phyloP scores from a whole-genome alignment of 2,329 filamentous ascomycete species.

The Nemania bipapillata region DNA sequence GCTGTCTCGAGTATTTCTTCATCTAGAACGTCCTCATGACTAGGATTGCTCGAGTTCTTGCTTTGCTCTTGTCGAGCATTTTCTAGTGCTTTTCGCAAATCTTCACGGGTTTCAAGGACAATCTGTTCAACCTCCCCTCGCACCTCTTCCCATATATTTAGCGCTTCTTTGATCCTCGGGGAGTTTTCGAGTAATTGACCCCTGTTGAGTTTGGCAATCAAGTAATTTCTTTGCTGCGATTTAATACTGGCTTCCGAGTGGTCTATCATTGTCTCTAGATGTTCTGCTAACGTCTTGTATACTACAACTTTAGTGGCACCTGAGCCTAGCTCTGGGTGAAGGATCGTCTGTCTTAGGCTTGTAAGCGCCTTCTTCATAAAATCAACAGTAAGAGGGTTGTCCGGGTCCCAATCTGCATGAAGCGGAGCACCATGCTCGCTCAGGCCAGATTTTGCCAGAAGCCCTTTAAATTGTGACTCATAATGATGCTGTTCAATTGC shows the following conservation, averaged over 20 bases:
- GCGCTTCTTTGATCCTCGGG: conserved; percentile 72
- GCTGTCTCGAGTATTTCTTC: conserved; percentile 44
- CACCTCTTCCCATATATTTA: conserved; percentile 74
- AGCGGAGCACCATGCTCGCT: conserved; percentile 71
- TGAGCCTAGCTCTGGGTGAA: conserved; percentile 84
- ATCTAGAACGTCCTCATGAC: conserved; percentile 42
- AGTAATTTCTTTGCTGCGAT: conserved; percentile 73
- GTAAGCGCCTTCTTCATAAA: conserved; percentile 83
- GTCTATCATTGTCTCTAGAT: conserved; percentile 91
- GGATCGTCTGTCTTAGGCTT: conserved; percentile 80
- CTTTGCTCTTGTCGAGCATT: conserved; percentile 50
- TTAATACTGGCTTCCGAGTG: conserved; percentile 76
- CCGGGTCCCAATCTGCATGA: conserved; percentile 70
- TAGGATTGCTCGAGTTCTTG: conserved; percentile 33
- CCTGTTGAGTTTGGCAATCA: conserved; percentile 71
- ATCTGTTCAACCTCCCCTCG: conserved; percentile 61
- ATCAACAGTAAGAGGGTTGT: conserved; percentile 67
- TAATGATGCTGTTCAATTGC: conserved; percentile 93
- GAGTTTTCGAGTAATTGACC: conserved; percentile 85
- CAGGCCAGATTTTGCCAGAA: conserved; percentile 76
- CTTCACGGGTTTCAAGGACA: conserved; percentile 72
- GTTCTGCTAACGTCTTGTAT: conserved; percentile 78
- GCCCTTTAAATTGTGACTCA: conserved; percentile 75
- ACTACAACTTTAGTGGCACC: conserved; percentile 73
- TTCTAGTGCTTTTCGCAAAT: conserved; percentile 65